phyloP scores from a whole-genome alignment of 192 early-diverging fungal genomes.

The Jimgerdemannia flammicorona region DNA sequence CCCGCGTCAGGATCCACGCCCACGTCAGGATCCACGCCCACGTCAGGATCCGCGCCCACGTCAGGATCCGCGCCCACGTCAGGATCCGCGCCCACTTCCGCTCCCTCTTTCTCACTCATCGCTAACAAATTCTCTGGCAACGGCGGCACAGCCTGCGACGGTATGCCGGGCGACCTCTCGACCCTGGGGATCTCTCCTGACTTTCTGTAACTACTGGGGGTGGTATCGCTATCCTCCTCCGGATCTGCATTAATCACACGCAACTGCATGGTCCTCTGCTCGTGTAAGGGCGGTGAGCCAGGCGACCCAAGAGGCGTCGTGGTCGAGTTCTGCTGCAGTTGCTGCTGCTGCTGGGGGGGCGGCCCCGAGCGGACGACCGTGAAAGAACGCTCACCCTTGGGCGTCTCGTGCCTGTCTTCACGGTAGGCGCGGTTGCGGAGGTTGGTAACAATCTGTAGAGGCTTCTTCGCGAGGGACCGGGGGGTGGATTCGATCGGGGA shows the following conservation, averaged over 20 bases:
- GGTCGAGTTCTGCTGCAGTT: too few species aligned
- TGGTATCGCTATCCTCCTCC: background rate
- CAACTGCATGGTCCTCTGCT: background rate
- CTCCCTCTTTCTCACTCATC: background rate
- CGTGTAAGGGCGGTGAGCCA: too few species aligned
- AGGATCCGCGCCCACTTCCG: too few species aligned
- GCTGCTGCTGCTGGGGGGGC: too few species aligned
- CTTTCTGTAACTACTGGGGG: background rate
- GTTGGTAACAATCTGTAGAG: background rate
- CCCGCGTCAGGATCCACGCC: too few species aligned
- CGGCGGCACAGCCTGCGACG: background rate
- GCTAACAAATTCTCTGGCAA: background rate
- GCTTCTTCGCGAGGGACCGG: background rate
- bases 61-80: too few species aligned
- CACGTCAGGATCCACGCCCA: too few species aligned
- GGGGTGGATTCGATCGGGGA: background rate
- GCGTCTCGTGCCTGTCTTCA: background rate
- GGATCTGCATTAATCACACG: background rate
- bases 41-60: too few species aligned
- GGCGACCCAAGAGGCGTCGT: too few species aligned
- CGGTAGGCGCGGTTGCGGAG: background rate
- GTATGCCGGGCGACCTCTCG: background rate
- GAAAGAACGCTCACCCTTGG: background rate
- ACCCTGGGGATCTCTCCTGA: background rate
- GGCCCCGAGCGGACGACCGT: background rate